Base-by-base conservation (phyloP, 192 early-diverging fungal genomes). In the Pilaira anomala region DNA sequence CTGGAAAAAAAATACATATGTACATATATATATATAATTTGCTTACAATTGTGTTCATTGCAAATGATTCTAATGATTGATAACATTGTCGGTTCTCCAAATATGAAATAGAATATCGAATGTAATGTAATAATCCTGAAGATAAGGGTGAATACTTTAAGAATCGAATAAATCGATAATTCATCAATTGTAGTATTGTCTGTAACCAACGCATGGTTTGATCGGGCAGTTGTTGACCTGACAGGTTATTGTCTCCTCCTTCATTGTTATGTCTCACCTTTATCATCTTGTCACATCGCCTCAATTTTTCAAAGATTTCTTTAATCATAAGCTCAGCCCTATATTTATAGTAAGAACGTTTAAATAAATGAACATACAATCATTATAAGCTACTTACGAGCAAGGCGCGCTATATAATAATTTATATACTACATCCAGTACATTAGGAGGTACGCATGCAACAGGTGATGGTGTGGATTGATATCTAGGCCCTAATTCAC, bases 351-450 rank as follows among this genome's bases (percentile, higher is more conserved):
- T 41, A n/a, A 62, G 30, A 65, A 33, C 21, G 57, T 12, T 5
- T 24, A 19, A 29, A 48, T 26, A 46, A 44, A 5, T 41, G 33
- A 24, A 54, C 25, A 25, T 1, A 26, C 14, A 25, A 33, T 25
- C 3, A 19, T 2, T 8, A 39, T 8, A 22, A 24, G 22, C 19
- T 49, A 72, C 73, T 71, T 84, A 85, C 63, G 88, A 85, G 59
- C 86, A 88, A 33, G 90, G 90, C 46, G 87, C 81, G 64, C 83
- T 87, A 65, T 87, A 86, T n/a, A 89, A 64, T 29, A 90, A 63
- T 60, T 87, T 88, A 62, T 89, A 92, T 33, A 90, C 82, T n/a
- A 87, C 84, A 60, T 92, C 90, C 11, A 90, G 72, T 1, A 86
- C 82, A 61, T 86, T 80, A 19, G 90, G 90, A 24, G 90, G 88